Evolutionary conservation across 106 monocot genomes (phyloP).

Genomic region (Dactylorhiza incarnata): DNA sequence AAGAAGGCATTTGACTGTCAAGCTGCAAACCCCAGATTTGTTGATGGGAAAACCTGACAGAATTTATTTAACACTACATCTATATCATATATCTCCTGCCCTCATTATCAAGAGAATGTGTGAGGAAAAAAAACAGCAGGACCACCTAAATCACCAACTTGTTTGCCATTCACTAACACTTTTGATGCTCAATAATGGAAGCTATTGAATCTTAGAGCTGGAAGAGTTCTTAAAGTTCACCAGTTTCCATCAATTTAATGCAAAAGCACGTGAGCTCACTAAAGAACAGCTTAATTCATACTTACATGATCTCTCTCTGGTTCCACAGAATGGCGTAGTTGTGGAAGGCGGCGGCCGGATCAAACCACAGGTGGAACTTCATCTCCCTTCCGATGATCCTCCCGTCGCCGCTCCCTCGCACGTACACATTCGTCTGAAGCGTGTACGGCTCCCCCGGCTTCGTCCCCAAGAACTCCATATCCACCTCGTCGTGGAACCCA

Average conservation of each 20-base stretch:
- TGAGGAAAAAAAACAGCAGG: background rate
- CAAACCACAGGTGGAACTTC: constrained; percentile 60
- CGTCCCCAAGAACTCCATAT: constrained; percentile 58
- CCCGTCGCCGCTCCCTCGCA: constrained; percentile 47
- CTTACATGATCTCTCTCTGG: constrained; percentile 43
- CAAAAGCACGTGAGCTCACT: background rate
- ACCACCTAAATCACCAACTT: background rate
- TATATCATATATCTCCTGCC: background rate
- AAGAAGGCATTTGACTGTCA: background rate
- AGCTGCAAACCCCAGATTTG: background rate
- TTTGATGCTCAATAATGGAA: background rate
- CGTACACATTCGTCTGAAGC: constrained; percentile 48
- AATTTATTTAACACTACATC: constrained; percentile 3
- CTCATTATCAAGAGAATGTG: background rate
- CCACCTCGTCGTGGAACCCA: constrained; percentile 50
- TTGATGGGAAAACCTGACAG: background rate
- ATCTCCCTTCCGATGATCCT: constrained; percentile 52
- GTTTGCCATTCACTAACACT: background rate
- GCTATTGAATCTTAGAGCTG: background rate
- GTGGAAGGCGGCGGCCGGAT: constrained; percentile 46
- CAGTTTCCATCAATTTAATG: background rate
- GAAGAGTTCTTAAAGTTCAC: background rate
- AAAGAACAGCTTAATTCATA: background rate
- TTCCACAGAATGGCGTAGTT: constrained; percentile 53
- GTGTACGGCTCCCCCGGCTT: constrained; percentile 42